Conservation (phyloP, 768 basidiomycete species). For the Mrakia hoshinonis region DNA sequence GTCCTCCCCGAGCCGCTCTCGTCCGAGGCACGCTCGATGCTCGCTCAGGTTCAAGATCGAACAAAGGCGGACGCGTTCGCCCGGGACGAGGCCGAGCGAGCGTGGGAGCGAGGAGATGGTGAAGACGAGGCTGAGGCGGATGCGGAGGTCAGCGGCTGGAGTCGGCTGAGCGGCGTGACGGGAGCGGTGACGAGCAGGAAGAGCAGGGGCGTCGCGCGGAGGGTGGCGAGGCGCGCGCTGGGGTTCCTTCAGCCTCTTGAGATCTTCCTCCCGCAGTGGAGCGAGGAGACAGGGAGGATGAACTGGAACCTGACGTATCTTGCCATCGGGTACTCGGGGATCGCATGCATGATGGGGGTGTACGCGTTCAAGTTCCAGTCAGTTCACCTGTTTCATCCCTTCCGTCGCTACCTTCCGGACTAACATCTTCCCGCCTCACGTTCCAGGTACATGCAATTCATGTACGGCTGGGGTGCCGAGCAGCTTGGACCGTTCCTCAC, state of each 20-base stretch:
- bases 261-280: constrained; percentile 49
- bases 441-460: constrained; percentile 62
- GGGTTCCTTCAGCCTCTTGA: constrained; percentile 55
- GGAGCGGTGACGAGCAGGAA: constrained; percentile 28
- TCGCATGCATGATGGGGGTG: constrained; percentile 52
- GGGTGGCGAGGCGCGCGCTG: constrained; percentile 40
- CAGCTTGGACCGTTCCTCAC: constrained; percentile 38
- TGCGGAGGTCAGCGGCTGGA: constrained; percentile 34
- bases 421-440: not conserved
- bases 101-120: constrained; percentile 38
- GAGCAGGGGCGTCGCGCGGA: constrained; percentile 34
- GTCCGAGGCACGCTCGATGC: constrained; percentile 42
- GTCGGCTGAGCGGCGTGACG: constrained; percentile 29
- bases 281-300: constrained; percentile 40
- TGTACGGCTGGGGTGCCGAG: constrained; percentile 36
- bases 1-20: constrained; percentile 57
- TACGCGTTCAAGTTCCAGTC: constrained; percentile 57
- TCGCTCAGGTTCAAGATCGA: constrained; percentile 32
- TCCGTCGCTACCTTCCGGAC: no score
- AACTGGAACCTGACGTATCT: constrained; percentile 63
- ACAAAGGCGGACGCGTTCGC: constrained; percentile 27
- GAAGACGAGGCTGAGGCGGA: constrained; percentile 6
- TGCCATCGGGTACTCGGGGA: constrained; percentile 50
- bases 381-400: constrained; percentile 49
- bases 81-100: constrained; percentile 35